A percentile compares a stretch with the other conserved stretches of the same genome.
These are phyloP conservation scores for Perkinsus chesapeaki DNA, from an alignment of 169 alveolate species.

Conservation along the genomic window DNA sequence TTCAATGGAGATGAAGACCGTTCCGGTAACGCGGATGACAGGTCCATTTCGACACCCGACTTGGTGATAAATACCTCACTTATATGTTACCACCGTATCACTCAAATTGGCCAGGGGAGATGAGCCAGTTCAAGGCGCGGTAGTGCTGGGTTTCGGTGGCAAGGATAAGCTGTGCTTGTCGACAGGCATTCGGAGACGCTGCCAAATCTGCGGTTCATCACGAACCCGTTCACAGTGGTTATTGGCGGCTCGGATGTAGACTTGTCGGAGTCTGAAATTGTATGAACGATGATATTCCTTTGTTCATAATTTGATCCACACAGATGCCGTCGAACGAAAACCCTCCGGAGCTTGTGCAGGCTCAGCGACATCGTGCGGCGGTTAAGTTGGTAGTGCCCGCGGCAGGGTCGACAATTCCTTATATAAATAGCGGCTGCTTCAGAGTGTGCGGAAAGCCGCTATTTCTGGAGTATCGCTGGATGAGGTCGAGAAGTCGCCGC, in stretches of 20 bases:
- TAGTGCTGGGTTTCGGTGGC: no score
- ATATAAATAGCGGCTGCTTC: no score
- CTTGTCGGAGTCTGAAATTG: neutral
- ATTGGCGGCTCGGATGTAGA: neutral
- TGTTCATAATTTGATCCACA: neutral
- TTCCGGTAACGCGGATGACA: no score
- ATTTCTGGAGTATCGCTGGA: neutral
- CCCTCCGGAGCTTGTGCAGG: neutral
- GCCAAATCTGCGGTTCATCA: neutral
- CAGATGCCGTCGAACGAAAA: neutral
- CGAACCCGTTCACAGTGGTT: neutral
- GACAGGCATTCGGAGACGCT: neutral
- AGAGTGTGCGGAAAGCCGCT: neutral
- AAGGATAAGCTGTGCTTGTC: no score
- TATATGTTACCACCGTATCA: neutral
- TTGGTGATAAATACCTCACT: neutral
- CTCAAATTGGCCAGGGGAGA: neutral
- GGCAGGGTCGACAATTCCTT: no score
- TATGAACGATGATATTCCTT: neutral
- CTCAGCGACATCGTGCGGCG: neutral
- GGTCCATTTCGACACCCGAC: neutral
- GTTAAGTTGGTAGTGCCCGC: neutral
- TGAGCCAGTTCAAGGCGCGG: neutral
- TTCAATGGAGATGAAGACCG: no score
- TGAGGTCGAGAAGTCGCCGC: neutral